A percentile compares a stretch with the other conserved stretches of the same genome.
These are phyloP conservation scores for Scorias spongiosa DNA, from an alignment of 2,329 filamentous ascomycete genomes.

Conservation along the genomic window DNA sequence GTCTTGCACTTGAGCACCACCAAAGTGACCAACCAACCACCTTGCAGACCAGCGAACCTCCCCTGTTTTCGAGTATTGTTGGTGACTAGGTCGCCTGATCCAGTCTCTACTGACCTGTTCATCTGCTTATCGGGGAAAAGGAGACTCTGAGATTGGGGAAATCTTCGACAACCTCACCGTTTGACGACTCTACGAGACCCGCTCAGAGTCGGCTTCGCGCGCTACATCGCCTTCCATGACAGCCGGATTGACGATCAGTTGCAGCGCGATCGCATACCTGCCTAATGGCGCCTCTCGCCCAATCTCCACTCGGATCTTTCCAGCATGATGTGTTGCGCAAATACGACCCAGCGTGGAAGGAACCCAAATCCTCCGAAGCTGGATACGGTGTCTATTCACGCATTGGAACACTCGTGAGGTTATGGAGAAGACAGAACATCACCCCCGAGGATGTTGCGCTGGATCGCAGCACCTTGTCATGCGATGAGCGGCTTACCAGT, in stretches of 20 bases:
- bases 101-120: too few relatives aligned
- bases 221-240: neutral
- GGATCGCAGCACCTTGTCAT: neutral
- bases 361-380: conserved; percentile 27
- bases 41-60: neutral
- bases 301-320: neutral
- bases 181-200: too few relatives aligned
- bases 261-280: neutral
- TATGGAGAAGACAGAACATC: conserved; percentile 10
- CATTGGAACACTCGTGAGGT: conserved; percentile 11
- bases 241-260: neutral
- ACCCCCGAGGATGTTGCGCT: neutral
- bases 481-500: neutral
- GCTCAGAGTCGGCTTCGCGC: neutral
- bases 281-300: neutral
- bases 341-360: neutral
- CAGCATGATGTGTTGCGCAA: neutral
- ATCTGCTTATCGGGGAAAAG: too few relatives aligned
- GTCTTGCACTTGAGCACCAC: neutral
- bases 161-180: too few relatives aligned
- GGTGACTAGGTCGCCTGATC: too few relatives aligned
- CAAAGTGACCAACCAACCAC: neutral
- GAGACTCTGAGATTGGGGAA: too few relatives aligned
- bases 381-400: conserved; percentile 20
- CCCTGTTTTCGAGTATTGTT: neutral